A percentile compares a stretch with the other conserved stretches of the same genome.
These are phyloP conservation scores for Sporothrix schenckii DNA, from an alignment of 2,329 filamentous ascomycete species.

Conservation along the genomic window DNA sequence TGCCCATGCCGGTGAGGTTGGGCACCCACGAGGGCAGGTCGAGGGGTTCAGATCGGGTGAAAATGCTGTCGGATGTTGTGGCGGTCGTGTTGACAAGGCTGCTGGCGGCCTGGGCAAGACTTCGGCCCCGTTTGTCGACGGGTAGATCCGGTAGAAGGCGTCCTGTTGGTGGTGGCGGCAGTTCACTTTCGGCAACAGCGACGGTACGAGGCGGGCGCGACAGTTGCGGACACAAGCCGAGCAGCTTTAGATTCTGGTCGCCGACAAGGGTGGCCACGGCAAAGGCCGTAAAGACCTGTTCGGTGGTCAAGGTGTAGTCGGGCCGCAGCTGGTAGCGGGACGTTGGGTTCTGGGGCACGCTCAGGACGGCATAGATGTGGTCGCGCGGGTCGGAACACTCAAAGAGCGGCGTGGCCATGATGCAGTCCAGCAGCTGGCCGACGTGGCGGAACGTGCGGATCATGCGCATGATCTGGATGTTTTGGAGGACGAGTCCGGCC, in stretches of 20 bases:
- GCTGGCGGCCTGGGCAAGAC: not conserved
- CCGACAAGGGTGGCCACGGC: slow-evolving; percentile 20
- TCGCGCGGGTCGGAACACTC: slow-evolving; percentile 13
- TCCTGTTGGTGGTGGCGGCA: too few species aligned
- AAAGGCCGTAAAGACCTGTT: not conserved
- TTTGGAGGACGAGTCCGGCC: slow-evolving; percentile 1
- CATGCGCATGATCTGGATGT: slow-evolving; percentile 24
- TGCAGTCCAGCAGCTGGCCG: slow-evolving; percentile 17
- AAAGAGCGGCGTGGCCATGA: slow-evolving; percentile 24
- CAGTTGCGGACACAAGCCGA: slow-evolving; percentile 8
- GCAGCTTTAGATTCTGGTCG: slow-evolving; percentile 15
- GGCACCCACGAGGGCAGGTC: slow-evolving; percentile 23
- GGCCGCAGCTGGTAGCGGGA: slow-evolving; percentile 1
- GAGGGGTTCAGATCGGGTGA: not conserved
- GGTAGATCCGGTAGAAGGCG: too few species aligned
- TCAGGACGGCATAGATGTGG: not conserved
- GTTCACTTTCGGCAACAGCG: too few species aligned
- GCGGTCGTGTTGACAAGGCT: not conserved
- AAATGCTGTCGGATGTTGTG: not conserved
- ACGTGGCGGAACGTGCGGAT: slow-evolving; percentile 19
- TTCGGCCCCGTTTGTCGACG: not conserved
- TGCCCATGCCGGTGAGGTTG: slow-evolving; percentile 17
- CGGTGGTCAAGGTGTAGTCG: not conserved
- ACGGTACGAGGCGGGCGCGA: not conserved
- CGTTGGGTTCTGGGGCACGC: not conserved